Evolutionary conservation across 2,329 filamentous ascomycete genomes (phyloP), one percentile per base, ranked within the genome.

Genomic region (Diplodia intermedia): DNA sequence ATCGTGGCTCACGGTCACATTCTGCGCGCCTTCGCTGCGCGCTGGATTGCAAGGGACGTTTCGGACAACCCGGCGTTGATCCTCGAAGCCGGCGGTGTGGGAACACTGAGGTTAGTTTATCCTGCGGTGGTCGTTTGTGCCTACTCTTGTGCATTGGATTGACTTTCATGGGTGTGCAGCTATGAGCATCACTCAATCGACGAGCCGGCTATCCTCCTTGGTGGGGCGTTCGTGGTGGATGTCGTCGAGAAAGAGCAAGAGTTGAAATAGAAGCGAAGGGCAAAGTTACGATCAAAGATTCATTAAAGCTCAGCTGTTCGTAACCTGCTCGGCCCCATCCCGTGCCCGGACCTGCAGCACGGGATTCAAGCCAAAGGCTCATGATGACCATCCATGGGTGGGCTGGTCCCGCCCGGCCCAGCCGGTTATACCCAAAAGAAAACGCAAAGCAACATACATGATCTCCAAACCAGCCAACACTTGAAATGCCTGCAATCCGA

Each of bases 1-100:
- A 84, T 97, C 60, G 92, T 97, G 6, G 94, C 92, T 26, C 94
- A 97, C 76, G 94, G 94, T 0, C 94, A 97, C 80, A 94, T 97
- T 68, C 82, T 97, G 65, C 85, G 94, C 18, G 92, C 92, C 0
- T 93, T 97, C 77, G 93, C 94, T 7, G 92, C 94, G 83, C 86
- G 93, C 38, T 97, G 94, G 94, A 86, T 89, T 0, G 88, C 88
- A 0, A 91, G 91, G 81, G 84, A 87, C 14, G 82, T 97, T 69
- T 86, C 88, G 66, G 89, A 93, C 61, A 93, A 91, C 8, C 91
- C 92, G 49, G 87, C 89, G 6, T 88, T 97, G 76, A 83, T 97
- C 70, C 82, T 97, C n/a, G 94, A 97, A 78, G 83, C 83, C 4
- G 83, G 83, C 2, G 83, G 83, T 55, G 83, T 85, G 50, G 83